phyloP scores from a whole-genome alignment of 352 stramenopile species.

The Phytophthora constricta region DNA sequence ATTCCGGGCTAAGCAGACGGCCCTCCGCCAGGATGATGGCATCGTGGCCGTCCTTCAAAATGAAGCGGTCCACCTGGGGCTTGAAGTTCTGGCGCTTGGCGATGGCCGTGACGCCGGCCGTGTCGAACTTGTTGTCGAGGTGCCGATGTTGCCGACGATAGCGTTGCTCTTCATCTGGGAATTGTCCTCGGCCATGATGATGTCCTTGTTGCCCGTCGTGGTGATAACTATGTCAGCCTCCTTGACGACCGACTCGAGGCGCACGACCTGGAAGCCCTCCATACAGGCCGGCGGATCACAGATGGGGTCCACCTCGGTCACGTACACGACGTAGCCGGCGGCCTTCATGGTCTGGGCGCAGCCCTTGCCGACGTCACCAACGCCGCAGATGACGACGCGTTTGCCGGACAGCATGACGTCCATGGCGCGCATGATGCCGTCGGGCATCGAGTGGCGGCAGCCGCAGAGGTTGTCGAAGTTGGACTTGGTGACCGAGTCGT shows the following conservation, averaged over 20 bases:
- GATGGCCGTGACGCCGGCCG: conserved; percentile 90
- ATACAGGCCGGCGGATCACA: conserved; percentile 98
- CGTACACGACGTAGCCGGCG: conserved; percentile 96
- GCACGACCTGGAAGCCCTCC: conserved; percentile 97
- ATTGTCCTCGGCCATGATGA: conserved; percentile 97
- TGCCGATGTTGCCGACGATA: conserved; percentile 99
- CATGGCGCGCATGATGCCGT: conserved; percentile 98
- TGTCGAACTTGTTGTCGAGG: conserved; percentile 99
- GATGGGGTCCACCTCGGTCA: conserved; percentile 99
- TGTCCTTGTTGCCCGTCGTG: conserved; percentile 99
- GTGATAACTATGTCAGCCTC: conserved; percentile 98
- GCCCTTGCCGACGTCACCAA: conserved; percentile 98
- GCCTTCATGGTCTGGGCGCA: conserved; percentile 98
- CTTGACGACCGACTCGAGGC: conserved; percentile 91
- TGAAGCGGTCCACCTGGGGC: conserved; percentile 98
- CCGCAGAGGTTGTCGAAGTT: conserved; percentile 99
- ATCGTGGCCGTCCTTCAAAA: conserved; percentile 96
- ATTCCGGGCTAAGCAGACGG: conserved; percentile 98
- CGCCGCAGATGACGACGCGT: conserved; percentile 97
- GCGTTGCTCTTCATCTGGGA: conserved; percentile 99
- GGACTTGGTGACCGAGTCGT: conserved; percentile 99
- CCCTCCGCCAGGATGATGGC: conserved; percentile 98
- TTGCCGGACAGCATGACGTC: conserved; percentile 99
- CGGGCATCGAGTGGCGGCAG: conserved; percentile 98
- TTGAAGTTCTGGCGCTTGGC: conserved; percentile 98